Conservation (phyloP, 108 stramenopile genomes). For the Nitzschia sp. region DNA sequence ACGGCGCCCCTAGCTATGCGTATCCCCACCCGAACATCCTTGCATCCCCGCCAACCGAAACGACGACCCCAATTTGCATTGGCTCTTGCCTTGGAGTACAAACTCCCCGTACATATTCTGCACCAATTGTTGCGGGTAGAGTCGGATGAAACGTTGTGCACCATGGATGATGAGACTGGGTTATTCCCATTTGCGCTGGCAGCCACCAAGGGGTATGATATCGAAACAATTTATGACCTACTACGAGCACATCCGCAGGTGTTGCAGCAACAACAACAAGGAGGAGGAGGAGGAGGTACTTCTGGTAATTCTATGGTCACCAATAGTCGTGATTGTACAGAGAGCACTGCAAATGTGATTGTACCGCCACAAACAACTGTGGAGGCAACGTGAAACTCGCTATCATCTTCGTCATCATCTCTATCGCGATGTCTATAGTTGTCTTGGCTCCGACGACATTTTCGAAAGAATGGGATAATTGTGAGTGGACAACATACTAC, state of each 20-base stretch:
- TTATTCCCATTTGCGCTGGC: constrained; percentile 31
- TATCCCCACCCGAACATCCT: neutral
- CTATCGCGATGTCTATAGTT: no score
- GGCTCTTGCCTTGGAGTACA: constrained; percentile 1
- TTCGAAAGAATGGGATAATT: no score
- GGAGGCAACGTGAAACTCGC: no score
- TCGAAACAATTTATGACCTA: constrained; percentile 19
- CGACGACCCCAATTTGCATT: constrained; percentile 1
- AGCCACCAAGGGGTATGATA: constrained; percentile 13
- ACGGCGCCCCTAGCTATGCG: constrained; percentile 1
- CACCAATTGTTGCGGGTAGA: constrained; percentile 18
- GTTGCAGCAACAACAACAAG: neutral
- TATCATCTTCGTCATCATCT: no score
- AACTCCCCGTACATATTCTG: constrained; percentile 19
- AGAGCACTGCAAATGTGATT: no score
- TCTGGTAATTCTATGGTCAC: neutral
- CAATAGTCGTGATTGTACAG: no score
- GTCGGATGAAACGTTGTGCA: constrained; percentile 22
- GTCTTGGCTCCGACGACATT: no score
- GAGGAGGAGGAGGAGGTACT: no score
- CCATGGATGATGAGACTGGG: constrained; percentile 16
- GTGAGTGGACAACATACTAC: no score
- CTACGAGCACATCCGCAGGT: constrained; percentile 33
- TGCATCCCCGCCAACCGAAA: constrained; percentile 3
- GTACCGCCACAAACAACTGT: no score